phyloP scores from a whole-genome alignment of 2,329 filamentous ascomycete genomes.

The Tolypocladium amazonense region DNA sequence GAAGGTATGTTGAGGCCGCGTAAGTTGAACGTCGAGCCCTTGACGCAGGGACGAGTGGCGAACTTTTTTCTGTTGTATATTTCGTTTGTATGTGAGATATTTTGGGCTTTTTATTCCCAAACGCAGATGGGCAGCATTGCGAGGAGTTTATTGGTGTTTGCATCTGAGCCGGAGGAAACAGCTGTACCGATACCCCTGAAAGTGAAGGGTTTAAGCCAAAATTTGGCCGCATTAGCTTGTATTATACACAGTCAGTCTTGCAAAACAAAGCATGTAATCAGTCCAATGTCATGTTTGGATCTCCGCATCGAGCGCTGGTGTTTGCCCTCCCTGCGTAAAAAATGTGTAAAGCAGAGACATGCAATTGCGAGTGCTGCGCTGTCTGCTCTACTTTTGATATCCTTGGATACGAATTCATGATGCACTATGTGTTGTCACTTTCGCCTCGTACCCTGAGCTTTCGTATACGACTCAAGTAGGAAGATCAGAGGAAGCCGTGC shows the following conservation, averaged over 20 bases:
- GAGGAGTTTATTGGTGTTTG: neutral
- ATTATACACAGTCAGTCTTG: neutral
- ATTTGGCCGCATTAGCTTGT: neutral
- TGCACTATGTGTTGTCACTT: no score
- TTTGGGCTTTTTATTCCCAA: no score
- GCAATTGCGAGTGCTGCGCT: no score
- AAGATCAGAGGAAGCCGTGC: no score
- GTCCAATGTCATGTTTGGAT: no score
- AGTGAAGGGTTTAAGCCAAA: neutral
- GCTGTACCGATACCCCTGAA: neutral
- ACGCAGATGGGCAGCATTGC: neutral
- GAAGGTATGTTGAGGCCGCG: neutral
- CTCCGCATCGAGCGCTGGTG: neutral
- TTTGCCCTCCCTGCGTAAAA: neutral
- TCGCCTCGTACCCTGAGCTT: no score
- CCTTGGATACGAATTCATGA: no score
- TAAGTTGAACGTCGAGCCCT: neutral
- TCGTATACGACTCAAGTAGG: no score
- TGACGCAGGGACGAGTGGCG: neutral
- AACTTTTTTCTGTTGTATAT: neutral
- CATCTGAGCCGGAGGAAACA: neutral
- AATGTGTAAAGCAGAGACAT: no score
- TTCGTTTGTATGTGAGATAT: neutral
- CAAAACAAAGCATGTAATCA: neutral
- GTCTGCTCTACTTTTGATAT: no score